Evolutionary conservation across 2,329 filamentous ascomycete species (phyloP).

Genomic region (Diplodia corticola): DNA sequence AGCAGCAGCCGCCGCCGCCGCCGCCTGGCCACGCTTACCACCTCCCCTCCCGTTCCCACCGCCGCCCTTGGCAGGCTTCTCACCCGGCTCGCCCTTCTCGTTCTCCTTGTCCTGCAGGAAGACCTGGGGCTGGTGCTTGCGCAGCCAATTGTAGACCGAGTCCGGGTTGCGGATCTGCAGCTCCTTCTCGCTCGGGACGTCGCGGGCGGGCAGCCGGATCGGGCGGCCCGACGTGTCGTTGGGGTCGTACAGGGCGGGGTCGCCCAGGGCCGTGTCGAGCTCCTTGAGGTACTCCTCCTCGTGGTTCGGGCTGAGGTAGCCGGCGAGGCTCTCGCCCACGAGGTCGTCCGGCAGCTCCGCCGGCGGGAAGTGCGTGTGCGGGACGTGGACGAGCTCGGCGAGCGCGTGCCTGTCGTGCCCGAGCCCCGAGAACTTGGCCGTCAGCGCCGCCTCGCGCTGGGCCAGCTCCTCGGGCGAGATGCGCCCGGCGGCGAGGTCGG

Average conservation of each 20-base stretch:
- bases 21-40: slow-evolving; percentile 35
- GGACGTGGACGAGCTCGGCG: slow-evolving; percentile 43
- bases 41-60: slow-evolving; percentile 31
- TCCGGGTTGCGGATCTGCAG: slow-evolving; percentile 74
- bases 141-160: slow-evolving; percentile 94
- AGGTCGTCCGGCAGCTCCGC: slow-evolving; percentile 38
- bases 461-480: slow-evolving; percentile 37
- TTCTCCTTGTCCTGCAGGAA: slow-evolving; percentile 73
- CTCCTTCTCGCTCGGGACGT: slow-evolving; percentile 49
- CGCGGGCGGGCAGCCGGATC: slow-evolving; percentile 39
- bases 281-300: slow-evolving; percentile 72
- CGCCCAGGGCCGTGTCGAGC: slow-evolving; percentile 56
- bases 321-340: slow-evolving; percentile 58
- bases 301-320: slow-evolving; percentile 69
- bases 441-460: slow-evolving; percentile 32
- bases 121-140: slow-evolving; percentile 78
- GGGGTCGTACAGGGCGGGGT: slow-evolving; percentile 56
- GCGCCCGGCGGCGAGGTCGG: slow-evolving; percentile 34
- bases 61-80: slow-evolving; percentile 35
- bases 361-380: slow-evolving; percentile 41
- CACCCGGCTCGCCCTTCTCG: slow-evolving; percentile 37
- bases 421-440: slow-evolving; percentile 31
- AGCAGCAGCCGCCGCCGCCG: slow-evolving; percentile 27
- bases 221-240: slow-evolving; percentile 43
- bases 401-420: slow-evolving; percentile 36